Evolutionary conservation across 192 early-diverging fungal genomes (phyloP).

Genomic region (Mortierella hygrophila): DNA sequence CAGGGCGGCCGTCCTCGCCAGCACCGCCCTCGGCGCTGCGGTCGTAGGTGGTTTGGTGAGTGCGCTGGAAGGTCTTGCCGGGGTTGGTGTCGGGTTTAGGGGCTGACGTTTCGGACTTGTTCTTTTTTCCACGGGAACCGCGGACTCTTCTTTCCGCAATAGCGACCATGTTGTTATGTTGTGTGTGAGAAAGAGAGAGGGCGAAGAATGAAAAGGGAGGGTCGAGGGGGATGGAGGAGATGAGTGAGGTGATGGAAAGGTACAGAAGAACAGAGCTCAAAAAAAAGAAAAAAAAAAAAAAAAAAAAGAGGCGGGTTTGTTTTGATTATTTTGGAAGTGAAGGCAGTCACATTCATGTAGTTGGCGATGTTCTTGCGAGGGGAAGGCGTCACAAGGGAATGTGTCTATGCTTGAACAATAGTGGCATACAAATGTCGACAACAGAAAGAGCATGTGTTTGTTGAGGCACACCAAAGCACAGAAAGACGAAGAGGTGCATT

Average conservation of each 20-base stretch:
- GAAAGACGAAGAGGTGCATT: no score
- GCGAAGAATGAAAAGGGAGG: not conserved
- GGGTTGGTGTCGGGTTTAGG: conserved; percentile 29
- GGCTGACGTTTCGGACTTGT: conserved; percentile 29
- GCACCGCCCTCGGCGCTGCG: conserved; percentile 25
- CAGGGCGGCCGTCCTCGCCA: conserved; percentile 14
- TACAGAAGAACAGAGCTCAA: not conserved
- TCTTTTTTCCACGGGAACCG: conserved; percentile 55
- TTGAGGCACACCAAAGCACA: no score
- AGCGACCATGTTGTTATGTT: conserved; percentile 24
- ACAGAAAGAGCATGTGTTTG: no score
- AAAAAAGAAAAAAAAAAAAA: conserved; percentile 6
- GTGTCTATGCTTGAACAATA: no score
- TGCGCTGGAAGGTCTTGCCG: conserved; percentile 42
- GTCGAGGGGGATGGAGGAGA: not conserved
- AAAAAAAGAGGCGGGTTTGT: not conserved
- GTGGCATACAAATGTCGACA: no score
- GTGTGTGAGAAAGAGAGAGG: not conserved
- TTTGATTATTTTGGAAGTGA: not conserved
- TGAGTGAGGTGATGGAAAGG: conserved; percentile 7
- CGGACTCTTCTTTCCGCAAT: conserved; percentile 53
- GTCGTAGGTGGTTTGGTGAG: conserved; percentile 50
- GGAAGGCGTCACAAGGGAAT: no score
- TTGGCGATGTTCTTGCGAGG: no score
- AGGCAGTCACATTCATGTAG: not conserved